phyloP scores from a whole-genome alignment of 805 yeast species.

The Lipomyces yamadae region DNA sequence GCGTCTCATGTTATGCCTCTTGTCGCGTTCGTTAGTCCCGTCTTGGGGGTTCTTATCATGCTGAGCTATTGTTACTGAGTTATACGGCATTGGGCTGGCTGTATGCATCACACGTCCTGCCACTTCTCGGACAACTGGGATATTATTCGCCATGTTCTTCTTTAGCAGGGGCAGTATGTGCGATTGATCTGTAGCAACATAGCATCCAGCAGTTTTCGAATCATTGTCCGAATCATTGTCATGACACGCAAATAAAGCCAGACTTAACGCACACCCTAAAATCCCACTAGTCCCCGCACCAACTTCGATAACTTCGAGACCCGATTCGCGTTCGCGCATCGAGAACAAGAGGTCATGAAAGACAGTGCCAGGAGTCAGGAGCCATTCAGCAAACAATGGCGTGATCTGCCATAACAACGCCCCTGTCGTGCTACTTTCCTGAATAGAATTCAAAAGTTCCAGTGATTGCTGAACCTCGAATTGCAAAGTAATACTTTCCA shows the following conservation, averaged over 20 bases:
- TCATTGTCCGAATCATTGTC: neutral
- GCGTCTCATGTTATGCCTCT: slow-evolving; percentile 4
- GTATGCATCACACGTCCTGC: slow-evolving; percentile 31
- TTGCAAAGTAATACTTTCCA: slow-evolving; percentile 17
- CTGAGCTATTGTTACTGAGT: slow-evolving; percentile 3
- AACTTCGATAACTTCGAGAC: slow-evolving; percentile 54
- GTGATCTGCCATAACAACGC: slow-evolving; percentile 66
- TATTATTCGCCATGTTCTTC: slow-evolving; percentile 54
- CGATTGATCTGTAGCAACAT: slow-evolving; percentile 63
- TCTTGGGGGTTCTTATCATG: neutral
- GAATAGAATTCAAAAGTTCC: slow-evolving; percentile 45
- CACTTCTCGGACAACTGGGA: slow-evolving; percentile 38
- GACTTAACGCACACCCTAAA: slow-evolving; percentile 51
- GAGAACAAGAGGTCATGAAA: slow-evolving; percentile 31
- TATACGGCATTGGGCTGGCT: neutral
- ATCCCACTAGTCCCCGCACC: slow-evolving; percentile 69
- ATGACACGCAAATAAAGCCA: slow-evolving; percentile 30
- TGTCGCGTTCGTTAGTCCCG: neutral
- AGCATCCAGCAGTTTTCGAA: slow-evolving; percentile 39
- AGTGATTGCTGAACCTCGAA: slow-evolving; percentile 47
- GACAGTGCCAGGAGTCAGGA: slow-evolving; percentile 42
- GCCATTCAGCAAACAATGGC: slow-evolving; percentile 59
- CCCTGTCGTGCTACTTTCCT: slow-evolving; percentile 59
- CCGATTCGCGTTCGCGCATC: slow-evolving; percentile 22
- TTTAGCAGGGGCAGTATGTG: slow-evolving; percentile 57